Conservation (phyloP, 1,284 basidiomycete species). For the Ceraceosorus guamensis region DNA sequence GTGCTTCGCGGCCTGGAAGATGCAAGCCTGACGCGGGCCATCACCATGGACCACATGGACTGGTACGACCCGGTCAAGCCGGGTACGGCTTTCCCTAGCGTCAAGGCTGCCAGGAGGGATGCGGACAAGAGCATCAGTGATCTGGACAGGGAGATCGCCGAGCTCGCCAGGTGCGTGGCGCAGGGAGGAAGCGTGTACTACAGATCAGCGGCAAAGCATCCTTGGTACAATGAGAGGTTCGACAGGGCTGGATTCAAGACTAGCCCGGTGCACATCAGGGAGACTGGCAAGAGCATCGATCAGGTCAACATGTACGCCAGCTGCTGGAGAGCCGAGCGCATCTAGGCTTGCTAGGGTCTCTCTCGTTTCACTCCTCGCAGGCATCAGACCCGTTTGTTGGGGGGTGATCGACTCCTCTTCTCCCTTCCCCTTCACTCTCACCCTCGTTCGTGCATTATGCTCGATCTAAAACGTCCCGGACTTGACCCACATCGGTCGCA, state of each 20-base stretch:
- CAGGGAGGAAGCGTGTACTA: conserved; percentile 63
- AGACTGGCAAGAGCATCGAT: conserved; percentile 54
- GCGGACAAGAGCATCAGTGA: conserved; percentile 52
- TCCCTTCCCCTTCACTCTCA: too few relatives aligned
- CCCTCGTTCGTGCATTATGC: too few relatives aligned
- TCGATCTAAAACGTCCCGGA: too few relatives aligned
- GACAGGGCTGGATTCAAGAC: conserved; percentile 50
- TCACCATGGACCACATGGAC: conserved; percentile 75
- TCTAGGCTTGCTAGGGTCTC: too few relatives aligned
- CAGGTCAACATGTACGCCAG: conserved; percentile 60
- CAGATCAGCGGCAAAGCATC: conserved; percentile 63
- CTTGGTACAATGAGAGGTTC: conserved; percentile 67
- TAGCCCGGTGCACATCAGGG: conserved; percentile 41
- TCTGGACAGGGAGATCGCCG: conserved; percentile 60
- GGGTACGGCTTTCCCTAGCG: conserved; percentile 48
- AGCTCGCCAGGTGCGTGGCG: conserved; percentile 60
- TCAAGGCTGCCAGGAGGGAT: conserved; percentile 47
- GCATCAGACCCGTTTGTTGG: too few relatives aligned
- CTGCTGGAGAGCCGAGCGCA: conserved; percentile 49
- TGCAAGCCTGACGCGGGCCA: conserved; percentile 43
- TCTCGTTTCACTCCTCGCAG: too few relatives aligned
- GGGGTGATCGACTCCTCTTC: too few relatives aligned
- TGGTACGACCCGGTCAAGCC: conserved; percentile 62
- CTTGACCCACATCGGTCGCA: too few relatives aligned
- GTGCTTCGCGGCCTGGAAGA: conserved; percentile 53